Base-by-base conservation (phyloP, 345 rosid species). In the Eucalyptus caleyi region DNA sequence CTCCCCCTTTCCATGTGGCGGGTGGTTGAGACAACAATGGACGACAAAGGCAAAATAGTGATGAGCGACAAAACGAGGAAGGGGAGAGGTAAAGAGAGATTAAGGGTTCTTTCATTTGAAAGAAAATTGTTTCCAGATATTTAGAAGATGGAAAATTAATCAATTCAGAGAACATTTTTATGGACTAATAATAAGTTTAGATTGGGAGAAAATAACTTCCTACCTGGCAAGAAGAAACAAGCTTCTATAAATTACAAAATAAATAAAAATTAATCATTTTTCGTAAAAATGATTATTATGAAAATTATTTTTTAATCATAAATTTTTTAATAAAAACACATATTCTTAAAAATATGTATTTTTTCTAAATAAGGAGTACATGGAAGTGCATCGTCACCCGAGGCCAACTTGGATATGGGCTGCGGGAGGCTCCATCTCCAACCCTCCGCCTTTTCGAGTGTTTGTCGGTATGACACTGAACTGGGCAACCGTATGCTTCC, bases 121-220 rank as follows among this genome's bases (percentile, higher is more conserved):
- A 60, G n/a, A 60, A 32, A 60, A 12, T 13, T 27, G 32, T 60
- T 30, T 1, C 69, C 1, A 6, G 5, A 11, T 49, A 49, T 49
- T 49, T 49, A 11, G 15, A 60, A 0, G 9, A 30, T 13, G 69
- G 0, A 30, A 62, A 62, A 26, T 3, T 62, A 62, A 27, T 62
- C 34, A 13, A 62, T 13, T 27, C 16, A 7, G 3, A n/a, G 4
- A 65, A n/a, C 19, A n/a, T 65, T 7, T n/a, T n/a, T 0, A n/a
- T 65, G 6, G 0, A 13, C 1, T 7, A 65, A 65, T 14, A 65
- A 65, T 0, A n/a, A 65, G 4, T 27, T 14, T 30, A 65, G 1
- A n/a, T 65, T n/a, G 18, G 6, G 19, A 1, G 9, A 65, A 65
- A 65, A n/a, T 6, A 30, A 6, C 18, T 11, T 30, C 18, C 5